Evolutionary conservation across 306 rosid species (phyloP), one percentile per base, ranked within the genome.

Genomic region (Castanea sativa): DNA sequence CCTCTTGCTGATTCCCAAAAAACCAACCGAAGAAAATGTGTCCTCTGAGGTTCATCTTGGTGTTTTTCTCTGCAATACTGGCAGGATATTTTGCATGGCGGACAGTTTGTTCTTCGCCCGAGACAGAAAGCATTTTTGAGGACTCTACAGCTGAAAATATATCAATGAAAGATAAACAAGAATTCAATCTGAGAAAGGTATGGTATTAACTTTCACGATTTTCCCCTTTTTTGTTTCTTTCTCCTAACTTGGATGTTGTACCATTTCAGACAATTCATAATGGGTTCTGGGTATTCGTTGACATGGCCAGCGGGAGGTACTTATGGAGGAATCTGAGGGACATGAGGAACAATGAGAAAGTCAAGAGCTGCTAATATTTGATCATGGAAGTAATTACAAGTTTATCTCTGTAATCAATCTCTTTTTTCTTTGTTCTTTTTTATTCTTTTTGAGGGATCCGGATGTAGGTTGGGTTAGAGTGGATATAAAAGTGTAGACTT

Each of bases 301-400:
- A 93, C 83, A 90, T 90, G 98, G 95, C 93, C 74, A 91, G 95
- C 59, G 98, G 93, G 74, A 89, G 81, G 79, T 93, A 86, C 67
- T 80, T 90, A 8, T 93, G 98, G 98, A 87, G 89, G 86, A 83
- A 90, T 80, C 64, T 91, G 68, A 87, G 56, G 64, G 77, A 83
- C 60, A 69, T 29, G 69, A 83, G 81, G 75, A 73, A 68, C n/a
- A 15, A 43, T 21, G 80, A 58, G 13, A 71, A 77, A 76, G 57
- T 69, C 12, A 83, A 81, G 79, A 77, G 79, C 78, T 74, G 71
- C 35, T 85, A 76, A 77, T 51, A 53, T 2, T 70, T 18, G 25
- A n/a, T 35, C 2, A 12, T 35, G 72, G 51, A 67, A 7, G 23
- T 67, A 6, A 33, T 67, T 33, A 33, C 15, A 18, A 9, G 72